Conservation (phyloP, 768 basidiomycete species). For the Holtermanniella nyarrowii region DNA sequence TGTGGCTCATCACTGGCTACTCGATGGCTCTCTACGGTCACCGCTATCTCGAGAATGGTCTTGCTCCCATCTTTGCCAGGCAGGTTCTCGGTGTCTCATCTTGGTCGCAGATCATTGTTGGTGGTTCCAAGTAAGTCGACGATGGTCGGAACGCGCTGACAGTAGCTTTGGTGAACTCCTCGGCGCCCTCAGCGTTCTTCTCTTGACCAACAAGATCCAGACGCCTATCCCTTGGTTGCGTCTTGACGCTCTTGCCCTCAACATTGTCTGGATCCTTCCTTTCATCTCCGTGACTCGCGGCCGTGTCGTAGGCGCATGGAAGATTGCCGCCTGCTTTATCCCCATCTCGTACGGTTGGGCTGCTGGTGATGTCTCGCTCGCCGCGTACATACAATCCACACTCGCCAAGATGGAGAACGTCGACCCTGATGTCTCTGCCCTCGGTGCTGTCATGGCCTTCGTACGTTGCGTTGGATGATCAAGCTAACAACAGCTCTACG, state of each 20-base stretch:
- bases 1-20: slow-evolving; percentile 12
- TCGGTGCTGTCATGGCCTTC: slow-evolving; percentile 37
- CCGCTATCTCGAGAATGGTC: slow-evolving; percentile 24
- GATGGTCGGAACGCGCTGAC: background rate
- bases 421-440: slow-evolving; percentile 21
- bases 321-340: background rate
- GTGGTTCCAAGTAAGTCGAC: slow-evolving; percentile 31
- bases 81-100: slow-evolving; percentile 22
- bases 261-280: slow-evolving; percentile 33
- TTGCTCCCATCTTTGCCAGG: slow-evolving; percentile 29
- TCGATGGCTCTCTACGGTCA: slow-evolving; percentile 25
- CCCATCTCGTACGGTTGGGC: slow-evolving; percentile 23
- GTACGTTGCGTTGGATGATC: slow-evolving; percentile 1
- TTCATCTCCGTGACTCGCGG: slow-evolving; percentile 9
- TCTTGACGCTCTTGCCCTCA: slow-evolving; percentile 22
- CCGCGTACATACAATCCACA: slow-evolving; percentile 34
- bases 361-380: slow-evolving; percentile 35
- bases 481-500: slow-evolving; percentile 7
- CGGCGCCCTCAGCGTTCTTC: slow-evolving; percentile 18
- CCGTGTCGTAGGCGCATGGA: slow-evolving; percentile 20
- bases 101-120: slow-evolving; percentile 34
- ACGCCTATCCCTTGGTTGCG: slow-evolving; percentile 25
- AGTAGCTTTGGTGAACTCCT: slow-evolving; percentile 11
- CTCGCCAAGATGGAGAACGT: slow-evolving; percentile 19
- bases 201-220: slow-evolving; percentile 19